Evolutionary conservation across 306 rosid species (phyloP), one percentile per base, ranked within the genome.

Genomic region (Lotus japonicus): DNA sequence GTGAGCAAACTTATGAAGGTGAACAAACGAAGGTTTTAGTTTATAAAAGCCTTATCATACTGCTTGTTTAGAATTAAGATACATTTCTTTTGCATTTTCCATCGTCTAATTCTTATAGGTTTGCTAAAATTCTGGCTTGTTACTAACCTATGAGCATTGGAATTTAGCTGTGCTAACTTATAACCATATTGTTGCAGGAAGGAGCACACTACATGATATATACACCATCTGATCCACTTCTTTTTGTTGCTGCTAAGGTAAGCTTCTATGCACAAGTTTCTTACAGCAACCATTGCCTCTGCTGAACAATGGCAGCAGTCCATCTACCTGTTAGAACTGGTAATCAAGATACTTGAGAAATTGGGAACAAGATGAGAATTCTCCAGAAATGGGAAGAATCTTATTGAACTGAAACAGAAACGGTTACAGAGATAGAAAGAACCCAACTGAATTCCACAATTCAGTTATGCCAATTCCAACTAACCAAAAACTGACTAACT

Each of bases 221-320:
- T 77, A 89, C 98, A 18, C 97, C 97, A 14, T 81, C 91, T 21
- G 96, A 92, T 79, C 97, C 98, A 11, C 97, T 92, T 57, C 79
- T 81, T 43, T 77, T 81, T 73, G 82, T 81, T 33, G 85, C 57
- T 17, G 66, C 49, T 13, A 81, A 81, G 82, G 85, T 81, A 74
- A 67, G 66, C 66, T 46, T 72, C 73, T 52, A 10, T 42, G 9
- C 46, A n/a, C 51, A 76, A 38, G 49, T 42, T 68, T 54, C 54
- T 65, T 71, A 39, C 33, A 71, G 51, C 39, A 44, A 58, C 36
- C 53, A 19, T n/a, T 53, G 13, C 68, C 48, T 38, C 49, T 55
- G 49, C 65, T 58, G 26, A 58, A 44, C 51, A 11, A 26, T 49
- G 55, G 54, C 31, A 14, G 54, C 43, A 41, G 19, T 66, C 52